Evolutionary conservation across 768 basidiomycete species (phyloP).

Genomic region (Psilocybe azurescens): DNA sequence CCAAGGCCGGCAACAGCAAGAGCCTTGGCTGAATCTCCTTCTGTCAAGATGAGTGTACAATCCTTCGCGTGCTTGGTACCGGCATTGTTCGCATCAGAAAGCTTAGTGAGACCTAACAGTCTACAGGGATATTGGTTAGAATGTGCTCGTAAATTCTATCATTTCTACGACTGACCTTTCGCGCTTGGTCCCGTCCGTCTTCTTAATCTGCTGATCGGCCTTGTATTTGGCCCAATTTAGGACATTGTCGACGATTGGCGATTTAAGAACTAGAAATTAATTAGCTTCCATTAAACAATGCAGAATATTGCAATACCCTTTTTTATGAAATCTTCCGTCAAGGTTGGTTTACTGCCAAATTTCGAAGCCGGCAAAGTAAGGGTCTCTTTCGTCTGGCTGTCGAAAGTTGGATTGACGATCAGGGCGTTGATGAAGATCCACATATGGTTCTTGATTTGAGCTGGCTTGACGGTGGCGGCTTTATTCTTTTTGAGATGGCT

Average conservation of each 20-base stretch:
- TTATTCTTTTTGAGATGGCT: conserved; percentile 95
- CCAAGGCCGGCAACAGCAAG: conserved; percentile 93
- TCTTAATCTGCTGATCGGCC: conserved; percentile 95
- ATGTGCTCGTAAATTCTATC: too few relatives aligned
- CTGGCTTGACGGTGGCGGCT: conserved; percentile 89
- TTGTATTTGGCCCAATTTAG: conserved; percentile 97
- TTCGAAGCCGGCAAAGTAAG: conserved; percentile 86
- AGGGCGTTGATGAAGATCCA: conserved; percentile 97
- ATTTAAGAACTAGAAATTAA: conserved; percentile 65
- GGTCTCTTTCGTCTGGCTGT: conserved; percentile 98
- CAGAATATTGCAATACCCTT: conserved; percentile 60
- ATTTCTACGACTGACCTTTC: conserved; percentile 80
- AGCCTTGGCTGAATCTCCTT: conserved; percentile 99
- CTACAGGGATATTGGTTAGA: conserved; percentile 41
- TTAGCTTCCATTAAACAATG: background rate
- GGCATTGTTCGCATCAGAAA: conserved; percentile 97
- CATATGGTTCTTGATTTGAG: conserved; percentile 97
- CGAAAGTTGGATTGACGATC: conserved; percentile 97
- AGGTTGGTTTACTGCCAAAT: conserved; percentile 85
- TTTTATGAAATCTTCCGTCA: conserved; percentile 95
- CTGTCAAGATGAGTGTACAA: conserved; percentile 96
- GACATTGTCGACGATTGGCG: conserved; percentile 89
- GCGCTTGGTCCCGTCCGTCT: conserved; percentile 91
- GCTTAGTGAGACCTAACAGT: conserved; percentile 88
- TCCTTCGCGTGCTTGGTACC: conserved; percentile 80